Evolutionary conservation across 2,329 filamentous ascomycete species (phyloP), one percentile per base, ranked within the genome.

Genomic region (Hymenoscyphus scutula): DNA sequence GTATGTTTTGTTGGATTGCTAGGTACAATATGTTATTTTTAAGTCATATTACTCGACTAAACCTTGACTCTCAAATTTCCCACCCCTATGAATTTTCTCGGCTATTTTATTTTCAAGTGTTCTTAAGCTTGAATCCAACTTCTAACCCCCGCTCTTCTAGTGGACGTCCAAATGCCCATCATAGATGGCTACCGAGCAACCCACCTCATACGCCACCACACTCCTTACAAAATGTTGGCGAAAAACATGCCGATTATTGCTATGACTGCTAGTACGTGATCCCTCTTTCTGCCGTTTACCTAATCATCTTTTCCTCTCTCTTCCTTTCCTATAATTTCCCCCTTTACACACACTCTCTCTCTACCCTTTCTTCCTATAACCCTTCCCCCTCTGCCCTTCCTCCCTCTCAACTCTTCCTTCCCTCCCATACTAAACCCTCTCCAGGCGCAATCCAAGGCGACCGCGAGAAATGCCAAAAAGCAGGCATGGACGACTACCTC

Each of bases 101-200:
- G n/a, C n/a, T n/a, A n/a, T n/a, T n/a, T n/a, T n/a, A n/a, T n/a
- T n/a, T n/a, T n/a, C n/a, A n/a, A n/a, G n/a, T n/a, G n/a, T 30
- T 8, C 29, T 30, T 8, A 30, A 30, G 8, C n/a, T n/a, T n/a
- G 29, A 30, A 30, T 30, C 8, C 29, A 30, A 8, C n/a, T 45
- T 1, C 41, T 48, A 48, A 48, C 38, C 8, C 10, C 19, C n/a
- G 2, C 11, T 48, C n/a, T 25, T 25, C 10, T 3, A 48, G 41
- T 91, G 89, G 89, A 91, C 71, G 86, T 90, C 0, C 88, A 90
- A 74, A 90, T 90, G 86, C 85, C 87, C 29, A 84, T 92, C 45
- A 85, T 91, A 65, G 90, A 93, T 70, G 90, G 90, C 1, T 93
- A 93, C 73, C 84, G 85, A 62, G 89, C 89, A 51, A 93, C 90